phyloP scores from a whole-genome alignment of 75 land plant genomes.

The Sequoiadendron giganteum region DNA sequence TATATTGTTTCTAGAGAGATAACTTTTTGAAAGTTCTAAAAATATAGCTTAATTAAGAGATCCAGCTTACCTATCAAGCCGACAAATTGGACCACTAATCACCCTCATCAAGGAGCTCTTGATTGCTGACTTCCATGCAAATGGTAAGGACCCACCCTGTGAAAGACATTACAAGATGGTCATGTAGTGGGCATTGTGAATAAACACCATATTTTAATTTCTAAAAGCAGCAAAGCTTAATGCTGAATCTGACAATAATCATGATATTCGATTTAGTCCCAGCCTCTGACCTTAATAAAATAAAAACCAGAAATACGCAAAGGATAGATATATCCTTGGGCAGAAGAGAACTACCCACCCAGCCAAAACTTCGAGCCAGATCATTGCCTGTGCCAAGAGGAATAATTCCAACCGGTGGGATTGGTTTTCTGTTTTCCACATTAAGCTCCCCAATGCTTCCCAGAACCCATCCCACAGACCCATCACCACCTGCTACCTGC shows the following conservation, averaged over 20 bases:
- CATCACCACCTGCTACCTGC: conserved; percentile 99
- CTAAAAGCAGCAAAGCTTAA: neutral
- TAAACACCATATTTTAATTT: neutral
- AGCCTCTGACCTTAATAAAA: neutral
- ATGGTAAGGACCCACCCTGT: conserved; percentile 84
- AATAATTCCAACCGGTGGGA: conserved; percentile 86
- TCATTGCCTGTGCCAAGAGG: conserved; percentile 99
- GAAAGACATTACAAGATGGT: neutral
- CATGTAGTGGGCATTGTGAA: neutral
- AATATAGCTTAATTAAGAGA: neutral
- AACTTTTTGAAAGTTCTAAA: conserved; percentile 2
- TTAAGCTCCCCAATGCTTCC: conserved; percentile 63
- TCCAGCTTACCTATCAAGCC: conserved; percentile 63
- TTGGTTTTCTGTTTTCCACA: conserved; percentile 32
- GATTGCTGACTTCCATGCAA: conserved; percentile 65
- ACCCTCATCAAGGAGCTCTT: conserved; percentile 59
- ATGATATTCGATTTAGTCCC: neutral
- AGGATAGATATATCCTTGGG: neutral
- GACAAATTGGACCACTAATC: conserved; percentile 38
- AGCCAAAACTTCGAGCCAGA: conserved; percentile 93
- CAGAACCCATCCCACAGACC: conserved; percentile 96
- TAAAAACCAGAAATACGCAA: neutral
- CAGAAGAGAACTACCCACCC: conserved; percentile 53
- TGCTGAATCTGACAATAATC: neutral
- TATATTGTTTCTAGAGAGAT: neutral